Evolutionary conservation across 352 stramenopile genomes (phyloP).

Genomic region (Phytophthora megakarya): DNA sequence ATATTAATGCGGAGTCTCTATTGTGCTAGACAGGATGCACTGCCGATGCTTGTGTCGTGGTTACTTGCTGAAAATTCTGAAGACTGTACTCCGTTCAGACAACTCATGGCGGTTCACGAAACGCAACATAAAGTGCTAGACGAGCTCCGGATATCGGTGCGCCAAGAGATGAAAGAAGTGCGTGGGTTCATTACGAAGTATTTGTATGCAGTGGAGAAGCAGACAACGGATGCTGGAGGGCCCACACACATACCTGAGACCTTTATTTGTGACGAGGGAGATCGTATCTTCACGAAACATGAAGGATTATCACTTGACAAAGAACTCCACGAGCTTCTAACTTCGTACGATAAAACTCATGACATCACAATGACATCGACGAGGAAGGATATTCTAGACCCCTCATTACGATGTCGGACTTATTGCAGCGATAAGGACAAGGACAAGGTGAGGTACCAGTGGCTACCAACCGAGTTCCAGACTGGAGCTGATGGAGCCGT

Average conservation of each 20-base stretch:
- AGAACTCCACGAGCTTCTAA: slow-evolving; percentile 12
- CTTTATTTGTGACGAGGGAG: slow-evolving; percentile 14
- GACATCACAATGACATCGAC: background rate
- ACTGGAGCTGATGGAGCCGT: slow-evolving; percentile 4
- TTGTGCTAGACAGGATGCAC: slow-evolving; percentile 4
- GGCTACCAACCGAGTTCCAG: slow-evolving; percentile 26
- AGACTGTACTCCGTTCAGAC: background rate
- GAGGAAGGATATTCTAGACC: slow-evolving; percentile 13
- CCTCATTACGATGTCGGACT: slow-evolving; percentile 13
- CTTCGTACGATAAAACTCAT: background rate
- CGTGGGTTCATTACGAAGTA: slow-evolving; percentile 13
- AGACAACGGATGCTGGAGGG: background rate
- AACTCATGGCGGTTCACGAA: background rate
- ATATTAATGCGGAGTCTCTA: background rate
- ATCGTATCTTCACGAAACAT: background rate
- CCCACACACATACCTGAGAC: slow-evolving; percentile 23
- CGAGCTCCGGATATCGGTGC: background rate
- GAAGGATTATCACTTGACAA: background rate
- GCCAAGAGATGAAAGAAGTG: slow-evolving; percentile 3
- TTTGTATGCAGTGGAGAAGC: slow-evolving; percentile 2
- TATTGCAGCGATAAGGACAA: background rate
- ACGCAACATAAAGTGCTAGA: slow-evolving; percentile 4
- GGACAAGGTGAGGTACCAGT: slow-evolving; percentile 5
- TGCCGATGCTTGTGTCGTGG: slow-evolving; percentile 20
- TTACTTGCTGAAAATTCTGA: background rate